phyloP scores from a whole-genome alignment of 371 early-diverging fungal genomes.

The Capniomyces stellatus region DNA sequence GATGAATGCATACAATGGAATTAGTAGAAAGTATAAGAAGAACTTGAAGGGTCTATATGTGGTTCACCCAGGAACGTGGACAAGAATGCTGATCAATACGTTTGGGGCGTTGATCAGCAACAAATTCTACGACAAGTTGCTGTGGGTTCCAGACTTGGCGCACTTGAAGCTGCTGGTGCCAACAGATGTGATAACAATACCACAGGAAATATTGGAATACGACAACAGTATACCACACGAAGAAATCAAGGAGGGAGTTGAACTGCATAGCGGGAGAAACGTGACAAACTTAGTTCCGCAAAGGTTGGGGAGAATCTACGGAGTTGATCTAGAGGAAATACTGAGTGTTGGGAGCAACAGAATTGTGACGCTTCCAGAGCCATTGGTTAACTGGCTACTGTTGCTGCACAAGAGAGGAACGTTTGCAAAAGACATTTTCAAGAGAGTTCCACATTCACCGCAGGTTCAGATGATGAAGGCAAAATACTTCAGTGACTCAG shows the following conservation, averaged over 20 bases:
- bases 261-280: conserved; percentile 5
- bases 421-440: conserved; percentile 69
- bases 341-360: conserved; percentile 32
- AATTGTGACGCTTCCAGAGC: conserved; percentile 36
- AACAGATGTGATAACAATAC: conserved; percentile 50
- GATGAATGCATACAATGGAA: conserved; percentile 54
- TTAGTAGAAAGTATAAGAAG: conserved; percentile 76
- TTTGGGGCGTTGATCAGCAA: conserved; percentile 55
- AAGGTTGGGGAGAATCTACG: conserved; percentile 29
- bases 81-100: conserved; percentile 42
- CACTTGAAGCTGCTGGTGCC: conserved; percentile 46
- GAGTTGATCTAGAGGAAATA: conserved; percentile 33
- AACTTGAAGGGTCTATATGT: conserved; percentile 80
- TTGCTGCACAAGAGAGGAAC: conserved; percentile 39
- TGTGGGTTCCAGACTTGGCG: conserved; percentile 53
- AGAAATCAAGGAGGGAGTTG: conserved; percentile 5
- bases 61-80: conserved; percentile 69
- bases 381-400: conserved; percentile 39
- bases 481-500: conserved; percentile 24
- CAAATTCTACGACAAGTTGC: conserved; percentile 81
- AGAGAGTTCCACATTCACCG: conserved; percentile 55
- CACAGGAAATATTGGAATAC: conserved; percentile 52
- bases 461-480: conserved; percentile 53
- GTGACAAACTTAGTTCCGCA: conserved; percentile 2
- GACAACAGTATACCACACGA: conserved; percentile 20